Evolutionary conservation across 75 land plant species (phyloP), one percentile per base, ranked within the genome.

Genomic region (Chamaecyparis obtusa): DNA sequence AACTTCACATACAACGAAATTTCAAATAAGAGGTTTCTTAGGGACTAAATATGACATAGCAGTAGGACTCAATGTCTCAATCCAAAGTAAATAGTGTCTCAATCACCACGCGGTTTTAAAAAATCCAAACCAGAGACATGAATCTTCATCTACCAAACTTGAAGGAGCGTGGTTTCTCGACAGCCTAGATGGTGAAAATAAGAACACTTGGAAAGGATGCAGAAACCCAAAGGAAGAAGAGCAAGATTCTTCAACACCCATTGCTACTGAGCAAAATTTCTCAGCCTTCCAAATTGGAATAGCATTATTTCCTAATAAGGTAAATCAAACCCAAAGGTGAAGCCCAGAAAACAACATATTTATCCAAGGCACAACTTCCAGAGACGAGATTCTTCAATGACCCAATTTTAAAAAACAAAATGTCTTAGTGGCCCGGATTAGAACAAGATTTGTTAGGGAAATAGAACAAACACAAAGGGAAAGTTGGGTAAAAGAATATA

Each of bases 351-450:
- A 43, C 43, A 79, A 24, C 16, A 9, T 9, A 33, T 15, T 35
- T 76, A 39, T 76, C 9, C 14, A 14, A 13, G 19, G 39, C 17
- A 6, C 49, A 46, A 36, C n/a, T 16, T 39, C 41, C 37, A 19
- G 17, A 84, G 24, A 33, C 33, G 30, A 84, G 85, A 51, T 54
- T 84, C 85, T 54, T 30, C 85, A 84, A 84, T n/a, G 77, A 84
- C 77, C 44, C 44, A 69, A 6, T 8, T 69, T 69, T 5, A n/a
- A 43, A 24, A 19, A 79, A 39, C 48, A 79, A 17, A 41, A 79
- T 79, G 19, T 21, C 43, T 79, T 9, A 24, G 27, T 48, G 7
- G 19, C 82, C 82, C 82, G 19, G 44, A 79, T 43, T 27, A 79
- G 46, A 39, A 79, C 46, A 79, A 79, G 24, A 43, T 43, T 79